Evolutionary conservation across 352 stramenopile species (phyloP).

Genomic region (Thraustochytrium sp.): DNA sequence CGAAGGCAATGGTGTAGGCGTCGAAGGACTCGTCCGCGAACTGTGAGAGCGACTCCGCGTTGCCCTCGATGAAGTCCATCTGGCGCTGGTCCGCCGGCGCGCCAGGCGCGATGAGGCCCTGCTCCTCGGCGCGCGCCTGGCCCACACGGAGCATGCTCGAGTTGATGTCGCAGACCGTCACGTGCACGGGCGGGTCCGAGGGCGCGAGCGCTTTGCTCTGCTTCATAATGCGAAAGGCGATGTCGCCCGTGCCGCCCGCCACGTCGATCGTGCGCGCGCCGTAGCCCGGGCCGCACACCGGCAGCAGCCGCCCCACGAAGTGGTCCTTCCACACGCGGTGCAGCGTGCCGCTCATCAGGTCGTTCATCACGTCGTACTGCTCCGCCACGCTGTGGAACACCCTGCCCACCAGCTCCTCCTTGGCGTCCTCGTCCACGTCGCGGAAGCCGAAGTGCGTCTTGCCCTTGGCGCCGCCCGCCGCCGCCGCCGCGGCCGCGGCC

Average conservation of each 20-base stretch:
- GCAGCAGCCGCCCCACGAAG: conserved; percentile 50
- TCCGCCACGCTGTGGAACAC: conserved; percentile 97
- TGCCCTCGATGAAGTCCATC: conserved; percentile 81
- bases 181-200: conserved; percentile 43
- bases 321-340: conserved; percentile 59
- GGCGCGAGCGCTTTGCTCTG: conserved; percentile 47
- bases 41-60: conserved; percentile 84
- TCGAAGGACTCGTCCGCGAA: conserved; percentile 94
- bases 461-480: neutral
- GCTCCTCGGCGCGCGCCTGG: conserved; percentile 65
- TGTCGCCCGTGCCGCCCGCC: conserved; percentile 96
- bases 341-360: conserved; percentile 95
- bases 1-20: conserved; percentile 98
- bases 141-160: conserved; percentile 95
- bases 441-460: conserved; percentile 62
- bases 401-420: conserved; percentile 86
- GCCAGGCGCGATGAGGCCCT: conserved; percentile 47
- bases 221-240: conserved; percentile 93
- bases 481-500: neutral
- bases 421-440: conserved; percentile 77
- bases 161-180: conserved; percentile 99
- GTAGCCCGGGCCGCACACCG: conserved; percentile 2
- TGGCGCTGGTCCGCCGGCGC: neutral
- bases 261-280: conserved; percentile 75
- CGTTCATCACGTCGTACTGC: conserved; percentile 99